Base-by-base conservation (phyloP, 345 rosid species). In the Hevea brasiliensis region DNA sequence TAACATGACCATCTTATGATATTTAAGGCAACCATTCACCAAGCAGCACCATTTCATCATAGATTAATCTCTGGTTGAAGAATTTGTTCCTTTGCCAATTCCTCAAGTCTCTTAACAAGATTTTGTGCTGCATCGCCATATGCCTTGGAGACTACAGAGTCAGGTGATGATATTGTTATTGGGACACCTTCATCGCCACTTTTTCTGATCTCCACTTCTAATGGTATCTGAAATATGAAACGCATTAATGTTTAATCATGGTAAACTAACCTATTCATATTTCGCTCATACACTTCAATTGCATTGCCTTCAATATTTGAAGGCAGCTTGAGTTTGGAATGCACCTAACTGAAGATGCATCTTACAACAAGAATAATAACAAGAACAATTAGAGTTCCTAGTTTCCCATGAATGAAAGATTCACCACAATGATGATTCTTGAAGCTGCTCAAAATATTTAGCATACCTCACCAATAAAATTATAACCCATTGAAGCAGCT, bases 161-260 rank as follows among this genome's bases (percentile, higher is more conserved):
- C 88, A 27, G 95, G 93, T 53, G 89, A 84, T 42, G 97, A 87
- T 62, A 90, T 65, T 45, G 92, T 88, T 58, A 92, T 77, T 14
- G 97, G 98, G 51, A 87, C 72, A 68, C 98, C 98, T 56, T 90
- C 86, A 65, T 94, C 97, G 57, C 84, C 81, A 57, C 97, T 85
- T 84, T 88, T 85, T 76, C 97, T 86, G 60, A 92, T 81, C 15
- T 79, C 90, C 76, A 85, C 76, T 85, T 90, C 94, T 65, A 90
- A 51, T 10, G 98, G 97, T 82, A 92, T 90, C 98, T 92, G 86
- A 70, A 68, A 56, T 12, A 51, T n/a, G 11, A 50, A 57, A 24
- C 65, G 59, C 26, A 20, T 18, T 45, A 24, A 53, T 15, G 18
- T 13, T 20, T 11, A 44, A 27, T 48, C 10, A 17, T 6, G 1